Conservation (phyloP, 1,284 basidiomycete genomes). For the Violaceomyces palustris region DNA sequence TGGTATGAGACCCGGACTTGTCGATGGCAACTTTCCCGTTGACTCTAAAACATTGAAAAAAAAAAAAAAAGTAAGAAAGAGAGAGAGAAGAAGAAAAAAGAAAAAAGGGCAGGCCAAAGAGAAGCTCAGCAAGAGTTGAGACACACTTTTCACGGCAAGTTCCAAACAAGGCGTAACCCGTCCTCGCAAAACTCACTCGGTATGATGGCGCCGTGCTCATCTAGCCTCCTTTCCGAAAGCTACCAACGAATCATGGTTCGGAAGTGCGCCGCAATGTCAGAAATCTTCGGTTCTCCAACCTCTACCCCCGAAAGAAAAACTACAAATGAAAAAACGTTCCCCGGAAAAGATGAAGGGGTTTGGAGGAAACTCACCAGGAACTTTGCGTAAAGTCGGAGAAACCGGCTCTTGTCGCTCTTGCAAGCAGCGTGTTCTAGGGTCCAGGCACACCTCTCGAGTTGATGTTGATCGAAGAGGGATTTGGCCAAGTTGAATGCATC, state of each 20-base stretch:
- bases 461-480: constrained; percentile 70
- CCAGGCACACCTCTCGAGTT: constrained; percentile 69
- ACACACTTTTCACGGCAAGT: too few species aligned
- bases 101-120: too few species aligned
- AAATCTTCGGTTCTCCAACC: too few species aligned
- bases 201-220: constrained; percentile 37
- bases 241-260: too few species aligned
- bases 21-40: constrained; percentile 23
- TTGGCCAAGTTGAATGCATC: constrained; percentile 66
- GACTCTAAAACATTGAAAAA: too few species aligned
- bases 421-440: constrained; percentile 19
- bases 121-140: too few species aligned
- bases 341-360: not conserved
- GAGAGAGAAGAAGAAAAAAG: too few species aligned
- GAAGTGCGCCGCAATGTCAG: too few species aligned
- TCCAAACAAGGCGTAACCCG: not conserved
- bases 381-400: constrained; percentile 73
- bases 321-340: not conserved
- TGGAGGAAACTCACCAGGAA: constrained; percentile 75
- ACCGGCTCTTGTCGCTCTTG: constrained; percentile 61
- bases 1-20: constrained; percentile 24
- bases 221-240: constrained; percentile 37
- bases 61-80: too few species aligned
- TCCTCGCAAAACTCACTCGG: constrained; percentile 3
- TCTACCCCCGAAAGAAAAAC: too few species aligned